Base-by-base conservation (phyloP, 345 rosid species). In the Lepidium didymum region DNA sequence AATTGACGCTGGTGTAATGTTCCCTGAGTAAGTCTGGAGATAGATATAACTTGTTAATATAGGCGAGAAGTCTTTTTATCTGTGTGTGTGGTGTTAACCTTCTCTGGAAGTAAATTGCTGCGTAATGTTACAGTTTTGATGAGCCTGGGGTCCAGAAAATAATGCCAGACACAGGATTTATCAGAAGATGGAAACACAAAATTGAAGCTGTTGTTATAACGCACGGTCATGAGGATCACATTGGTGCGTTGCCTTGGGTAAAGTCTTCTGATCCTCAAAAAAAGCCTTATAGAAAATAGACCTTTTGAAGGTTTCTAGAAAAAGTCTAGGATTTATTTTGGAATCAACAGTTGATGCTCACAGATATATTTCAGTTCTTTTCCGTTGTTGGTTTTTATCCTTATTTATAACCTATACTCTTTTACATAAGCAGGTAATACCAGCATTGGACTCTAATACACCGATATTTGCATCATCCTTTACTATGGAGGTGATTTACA, bases 171-270 rank as follows among this genome's bases (percentile, higher is more conserved):
- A 94, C 99, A 34, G 84, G 95, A 65, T 94, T 94, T 83, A 94
- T 94, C 68, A 87, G 81, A 81, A 81, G 85, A 80, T 94, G 99
- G 97, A 85, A 82, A 64, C 96, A 94, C 69, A 94, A 91, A 77
- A 94, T 94, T 70, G 99, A 94, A 83, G 99, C 95, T 63, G 90
- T 94, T 79, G 73, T 94, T 67, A 94, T 94, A 74, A 94, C 99
- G 23, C 99, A 94, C 57, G 99, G 99, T 67, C 99, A 94, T 29
- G 99, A 94, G 81, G 99, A 94, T 85, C 99, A 94, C 97, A 94
- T 94, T 75, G 99, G 99, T 84, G 97, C 99, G 51, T 88, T 94
- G 95, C 97, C 99, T 72, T 94, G 99, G 99, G 99, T 94, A 94
- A 87, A 72, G 82, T 68, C 78, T 82, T 87, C 85, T 59, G 68